A percentile compares a stretch with the other conserved stretches of the same genome.
phyloP scores from a whole-genome alignment of 495 filamentous ascomycete genomes.

The Thermothielavioides terrestris region DNA sequence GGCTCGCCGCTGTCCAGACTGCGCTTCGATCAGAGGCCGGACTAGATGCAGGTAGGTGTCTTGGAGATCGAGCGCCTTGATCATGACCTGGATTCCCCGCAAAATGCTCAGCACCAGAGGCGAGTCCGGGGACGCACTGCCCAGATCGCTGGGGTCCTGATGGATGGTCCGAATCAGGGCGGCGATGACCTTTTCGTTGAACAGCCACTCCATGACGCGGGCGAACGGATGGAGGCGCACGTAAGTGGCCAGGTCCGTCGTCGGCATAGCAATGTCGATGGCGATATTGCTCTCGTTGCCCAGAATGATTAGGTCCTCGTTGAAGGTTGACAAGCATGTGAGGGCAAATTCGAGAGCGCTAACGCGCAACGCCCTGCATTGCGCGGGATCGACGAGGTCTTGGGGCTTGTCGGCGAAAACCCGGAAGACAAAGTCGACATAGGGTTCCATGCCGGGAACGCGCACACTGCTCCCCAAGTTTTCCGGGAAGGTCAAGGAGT shows the following conservation, averaged over 20 bases:
- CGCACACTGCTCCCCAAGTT: conserved; percentile 69
- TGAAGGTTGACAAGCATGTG: conserved; percentile 71
- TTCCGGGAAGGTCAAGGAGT: conserved; percentile 80
- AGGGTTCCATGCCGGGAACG: conserved; percentile 80
- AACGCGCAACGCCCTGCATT: conserved; percentile 60
- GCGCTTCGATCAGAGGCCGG: conserved; percentile 57
- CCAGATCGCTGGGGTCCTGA: conserved; percentile 59
- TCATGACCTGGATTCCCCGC: conserved; percentile 70
- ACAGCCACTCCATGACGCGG: conserved; percentile 93
- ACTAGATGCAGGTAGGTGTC: conserved; percentile 85
- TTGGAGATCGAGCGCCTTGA: conserved; percentile 72
- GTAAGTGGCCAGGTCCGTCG: conserved; percentile 65
- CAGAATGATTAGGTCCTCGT: conserved; percentile 80
- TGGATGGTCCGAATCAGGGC: conserved; percentile 68
- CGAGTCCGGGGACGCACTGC: conserved; percentile 58
- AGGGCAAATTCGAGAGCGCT: conserved; percentile 73
- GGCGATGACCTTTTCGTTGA: conserved; percentile 79
- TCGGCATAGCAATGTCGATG: conserved; percentile 62
- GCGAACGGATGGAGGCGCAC: conserved; percentile 82
- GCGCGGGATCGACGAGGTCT: conserved; percentile 51
- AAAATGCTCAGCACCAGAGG: conserved; percentile 66
- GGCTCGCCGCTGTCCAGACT: conserved; percentile 23
- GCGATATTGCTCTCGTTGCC: conserved; percentile 63
- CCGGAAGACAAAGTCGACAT: conserved; percentile 77
- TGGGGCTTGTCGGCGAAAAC: conserved; percentile 56